Evolutionary conservation across 805 yeast species (phyloP), one percentile per base, ranked within the genome.

Genomic region (Wickerhamiella allomyrinae): DNA sequence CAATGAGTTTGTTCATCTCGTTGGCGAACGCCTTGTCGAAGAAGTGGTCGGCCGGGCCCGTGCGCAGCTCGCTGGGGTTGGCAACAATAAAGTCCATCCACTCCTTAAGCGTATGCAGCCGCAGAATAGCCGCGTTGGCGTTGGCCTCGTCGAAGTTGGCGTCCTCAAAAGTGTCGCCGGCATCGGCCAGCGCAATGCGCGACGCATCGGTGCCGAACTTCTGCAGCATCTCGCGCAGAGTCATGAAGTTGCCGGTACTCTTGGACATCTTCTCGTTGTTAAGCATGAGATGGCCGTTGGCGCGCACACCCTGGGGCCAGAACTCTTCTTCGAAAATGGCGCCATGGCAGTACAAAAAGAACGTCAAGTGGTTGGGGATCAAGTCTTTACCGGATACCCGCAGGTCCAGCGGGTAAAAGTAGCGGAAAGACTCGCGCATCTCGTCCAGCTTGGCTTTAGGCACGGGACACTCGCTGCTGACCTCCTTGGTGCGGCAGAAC

Each of bases 241-340:
- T 91, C 77, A 84, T 70, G 61, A 91, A 91, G 69, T 91, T 91
- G 66, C 98, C 98, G 24, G 97, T 89, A 24, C 94, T 81, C 64
- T 91, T 91, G 43, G 96, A 79, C 98, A 91, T 91, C 73, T 91
- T 91, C 55, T 89, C 91, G 60, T 91, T 89, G 69, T 91, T 91
- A 62, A 91, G 74, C 71, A 91, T 64, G 66, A 91, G 74, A 61
- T 91, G 98, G 52, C 98, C 98, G 57, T 91, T 91, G 49, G 83
- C 82, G 66, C 98, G 79, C 49, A 91, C 73, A 61, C 96, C 95
- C 53, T 64, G 72, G 48, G 97, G 98, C 97, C 97, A 91, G 70
- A 73, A 75, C 54, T 72, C 69, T 69, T 77, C 79, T 42, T 91
- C 91, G 80, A 91, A 91, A 43, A 91, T 62, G 13, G 97, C 96